These are phyloP conservation scores for Myrmaecium sp. DNA, from an alignment of 2,329 filamentous ascomycete species.

Conservation along the genomic window DNA sequence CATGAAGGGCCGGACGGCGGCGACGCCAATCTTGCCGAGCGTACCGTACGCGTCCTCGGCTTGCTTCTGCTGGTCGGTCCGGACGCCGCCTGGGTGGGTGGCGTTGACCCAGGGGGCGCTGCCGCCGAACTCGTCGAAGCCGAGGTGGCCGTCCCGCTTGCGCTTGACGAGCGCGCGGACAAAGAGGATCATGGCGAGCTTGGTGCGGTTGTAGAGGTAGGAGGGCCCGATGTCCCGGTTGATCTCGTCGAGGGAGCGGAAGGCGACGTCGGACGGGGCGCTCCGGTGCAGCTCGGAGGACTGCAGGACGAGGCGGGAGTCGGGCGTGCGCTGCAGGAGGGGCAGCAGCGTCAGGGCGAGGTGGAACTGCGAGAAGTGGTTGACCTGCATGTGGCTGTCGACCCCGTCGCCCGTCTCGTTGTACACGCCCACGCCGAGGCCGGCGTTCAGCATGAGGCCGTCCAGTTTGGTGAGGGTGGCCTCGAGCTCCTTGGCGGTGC, in stretches of 20 bases:
- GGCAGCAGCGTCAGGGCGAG: slow-evolving; percentile 30
- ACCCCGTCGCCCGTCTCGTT: slow-evolving; percentile 33
- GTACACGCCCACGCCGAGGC: slow-evolving; percentile 32
- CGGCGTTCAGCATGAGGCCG: slow-evolving; percentile 32
- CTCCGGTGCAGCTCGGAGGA: slow-evolving; percentile 32
- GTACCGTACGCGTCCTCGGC: slow-evolving; percentile 33
- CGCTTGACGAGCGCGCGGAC: slow-evolving; percentile 25
- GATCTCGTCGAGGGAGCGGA: slow-evolving; percentile 29
- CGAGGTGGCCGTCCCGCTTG: slow-evolving; percentile 20
- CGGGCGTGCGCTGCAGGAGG: slow-evolving; percentile 22
- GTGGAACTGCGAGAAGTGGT: slow-evolving; percentile 33
- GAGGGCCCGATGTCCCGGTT: slow-evolving; percentile 32
- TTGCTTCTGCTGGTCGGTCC: slow-evolving; percentile 31
- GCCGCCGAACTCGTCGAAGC: slow-evolving; percentile 8
- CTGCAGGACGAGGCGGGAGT: slow-evolving; percentile 32
- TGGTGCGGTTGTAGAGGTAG: slow-evolving; percentile 32
- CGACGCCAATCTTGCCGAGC: slow-evolving; percentile 28
- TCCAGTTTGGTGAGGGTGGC: slow-evolving; percentile 27
- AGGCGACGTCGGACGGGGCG: slow-evolving; percentile 21
- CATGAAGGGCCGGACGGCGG: slow-evolving; percentile 28
- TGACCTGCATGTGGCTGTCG: slow-evolving; percentile 34
- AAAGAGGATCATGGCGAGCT: slow-evolving; percentile 33
- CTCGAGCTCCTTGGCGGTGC: slow-evolving; percentile 27
- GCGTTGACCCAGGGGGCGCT: slow-evolving; percentile 29
- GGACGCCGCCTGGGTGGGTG: slow-evolving; percentile 32